phyloP scores from a whole-genome alignment of 2,329 filamentous ascomycete genomes.

The Cladosporium austrohemisphaericum region DNA sequence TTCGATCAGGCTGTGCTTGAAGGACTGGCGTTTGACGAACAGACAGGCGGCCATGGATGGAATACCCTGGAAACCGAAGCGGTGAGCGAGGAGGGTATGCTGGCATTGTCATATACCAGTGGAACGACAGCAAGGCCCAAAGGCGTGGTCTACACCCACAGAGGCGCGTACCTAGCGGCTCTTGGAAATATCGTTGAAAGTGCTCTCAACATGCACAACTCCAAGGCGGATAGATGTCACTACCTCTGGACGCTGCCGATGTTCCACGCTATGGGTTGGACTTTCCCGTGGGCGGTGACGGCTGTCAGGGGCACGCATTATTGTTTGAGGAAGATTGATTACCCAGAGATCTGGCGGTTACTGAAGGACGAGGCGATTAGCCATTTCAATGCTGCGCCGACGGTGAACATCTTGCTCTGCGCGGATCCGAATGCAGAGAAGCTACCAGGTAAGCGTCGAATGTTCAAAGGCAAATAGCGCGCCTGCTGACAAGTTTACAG shows the following conservation, averaged over 20 bases:
- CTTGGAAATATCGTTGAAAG: slow-evolving; percentile 86
- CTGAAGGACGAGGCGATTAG: slow-evolving; percentile 83
- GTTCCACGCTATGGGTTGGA: slow-evolving; percentile 60
- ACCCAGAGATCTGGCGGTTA: slow-evolving; percentile 84
- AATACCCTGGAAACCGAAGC: slow-evolving; percentile 66
- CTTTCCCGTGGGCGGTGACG: slow-evolving; percentile 64
- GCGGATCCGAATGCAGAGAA: slow-evolving; percentile 69
- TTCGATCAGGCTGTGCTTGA: slow-evolving; percentile 82
- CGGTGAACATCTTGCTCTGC: slow-evolving; percentile 91
- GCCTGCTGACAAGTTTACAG: slow-evolving; percentile 65
- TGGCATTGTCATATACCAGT: slow-evolving; percentile 89
- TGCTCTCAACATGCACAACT: slow-evolving; percentile 59
- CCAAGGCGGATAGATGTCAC: slow-evolving; percentile 53
- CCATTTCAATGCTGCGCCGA: slow-evolving; percentile 94
- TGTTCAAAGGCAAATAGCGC: slow-evolving; percentile 86
- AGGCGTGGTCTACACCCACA: slow-evolving; percentile 87
- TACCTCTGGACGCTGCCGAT: slow-evolving; percentile 29
- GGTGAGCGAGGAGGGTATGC: slow-evolving; percentile 70
- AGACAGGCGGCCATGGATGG: slow-evolving; percentile 71
- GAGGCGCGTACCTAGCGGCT: slow-evolving; percentile 79
- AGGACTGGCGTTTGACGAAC: slow-evolving; percentile 67
- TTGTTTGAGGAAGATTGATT: slow-evolving; percentile 91
- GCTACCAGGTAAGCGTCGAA: slow-evolving; percentile 58
- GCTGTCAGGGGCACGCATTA: slow-evolving; percentile 92
- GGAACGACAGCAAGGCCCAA: slow-evolving; percentile 91